phyloP scores from a whole-genome alignment of 805 yeast genomes.

The Grigorovia humatica region DNA sequence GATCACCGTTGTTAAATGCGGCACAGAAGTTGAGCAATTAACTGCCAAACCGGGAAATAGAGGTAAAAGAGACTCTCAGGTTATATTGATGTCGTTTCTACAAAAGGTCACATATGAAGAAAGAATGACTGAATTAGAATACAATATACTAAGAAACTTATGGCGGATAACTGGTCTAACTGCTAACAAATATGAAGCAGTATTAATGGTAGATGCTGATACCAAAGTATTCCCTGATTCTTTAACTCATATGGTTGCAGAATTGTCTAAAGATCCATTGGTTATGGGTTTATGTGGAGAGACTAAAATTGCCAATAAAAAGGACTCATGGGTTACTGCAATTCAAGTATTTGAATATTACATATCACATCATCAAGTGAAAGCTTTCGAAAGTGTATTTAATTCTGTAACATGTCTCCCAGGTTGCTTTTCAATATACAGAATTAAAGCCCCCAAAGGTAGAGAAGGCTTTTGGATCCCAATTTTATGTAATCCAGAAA shows the following conservation, averaged over 20 bases:
- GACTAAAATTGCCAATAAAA: slow-evolving; percentile 79
- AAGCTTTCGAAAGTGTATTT: slow-evolving; percentile 90
- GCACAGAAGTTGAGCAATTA: slow-evolving; percentile 68
- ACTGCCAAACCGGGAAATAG: slow-evolving; percentile 81
- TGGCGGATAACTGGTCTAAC: slow-evolving; percentile 80
- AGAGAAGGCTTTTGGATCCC: slow-evolving; percentile 83
- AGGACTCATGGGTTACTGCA: slow-evolving; percentile 79
- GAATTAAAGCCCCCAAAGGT: slow-evolving; percentile 85
- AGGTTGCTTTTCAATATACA: slow-evolving; percentile 87
- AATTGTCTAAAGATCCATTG: slow-evolving; percentile 75
- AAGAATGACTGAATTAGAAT: slow-evolving; percentile 87
- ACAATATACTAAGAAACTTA: slow-evolving; percentile 59
- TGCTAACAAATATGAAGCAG: slow-evolving; percentile 72
- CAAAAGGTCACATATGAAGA: slow-evolving; percentile 85
- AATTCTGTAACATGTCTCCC: slow-evolving; percentile 94
- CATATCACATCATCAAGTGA: slow-evolving; percentile 88
- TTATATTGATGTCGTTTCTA: slow-evolving; percentile 79
- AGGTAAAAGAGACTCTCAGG: slow-evolving; percentile 93
- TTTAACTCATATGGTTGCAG: slow-evolving; percentile 80
- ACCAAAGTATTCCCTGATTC: slow-evolving; percentile 82
- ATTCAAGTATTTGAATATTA: slow-evolving; percentile 91
- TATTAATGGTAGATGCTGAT: slow-evolving; percentile 92
- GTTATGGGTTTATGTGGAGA: slow-evolving; percentile 95
- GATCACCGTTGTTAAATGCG: slow-evolving; percentile 73
- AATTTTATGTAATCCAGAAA: slow-evolving; percentile 82